Conservation (phyloP, 2,329 filamentous ascomycete genomes). For the Leptographium lundbergii region DNA sequence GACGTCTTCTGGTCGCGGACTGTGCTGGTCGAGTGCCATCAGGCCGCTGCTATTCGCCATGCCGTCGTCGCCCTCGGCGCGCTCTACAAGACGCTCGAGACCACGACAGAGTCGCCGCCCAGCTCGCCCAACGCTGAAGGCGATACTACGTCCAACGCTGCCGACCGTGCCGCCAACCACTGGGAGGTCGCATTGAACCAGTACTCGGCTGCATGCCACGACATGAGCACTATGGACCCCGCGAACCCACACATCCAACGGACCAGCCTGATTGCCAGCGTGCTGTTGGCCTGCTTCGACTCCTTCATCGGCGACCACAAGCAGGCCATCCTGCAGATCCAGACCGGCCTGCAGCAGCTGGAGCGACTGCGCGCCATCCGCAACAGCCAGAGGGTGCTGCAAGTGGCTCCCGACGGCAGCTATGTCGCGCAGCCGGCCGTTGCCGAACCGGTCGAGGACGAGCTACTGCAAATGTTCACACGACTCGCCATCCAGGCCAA, state of each 20-base stretch:
- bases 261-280: constrained; percentile 49
- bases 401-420: neutral
- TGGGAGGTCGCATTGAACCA: constrained; percentile 48
- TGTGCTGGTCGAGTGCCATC: constrained; percentile 51
- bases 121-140: constrained; percentile 27
- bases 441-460: constrained; percentile 38
- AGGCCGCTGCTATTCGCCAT: constrained; percentile 48
- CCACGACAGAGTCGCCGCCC: constrained; percentile 37
- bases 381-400: constrained; percentile 13
- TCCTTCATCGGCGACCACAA: constrained; percentile 52
- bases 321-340: constrained; percentile 49
- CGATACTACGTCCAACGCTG: constrained; percentile 14
- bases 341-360: constrained; percentile 41
- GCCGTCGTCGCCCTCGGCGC: constrained; percentile 54
- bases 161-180: constrained; percentile 27
- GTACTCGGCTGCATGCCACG: constrained; percentile 43
- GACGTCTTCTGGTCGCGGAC: constrained; percentile 51
- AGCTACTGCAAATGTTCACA: constrained; percentile 50
- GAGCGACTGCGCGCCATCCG: constrained; percentile 38
- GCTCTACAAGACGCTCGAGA: constrained; percentile 53
- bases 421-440: constrained; percentile 3
- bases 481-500: constrained; percentile 53
- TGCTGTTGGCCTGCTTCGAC: constrained; percentile 56
- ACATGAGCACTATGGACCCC: constrained; percentile 31
- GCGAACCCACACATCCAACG: constrained; percentile 26